These are phyloP conservation scores for Colletotrichum neosansevieriae DNA, from an alignment of 2,329 filamentous ascomycete species.

Conservation along the genomic window DNA sequence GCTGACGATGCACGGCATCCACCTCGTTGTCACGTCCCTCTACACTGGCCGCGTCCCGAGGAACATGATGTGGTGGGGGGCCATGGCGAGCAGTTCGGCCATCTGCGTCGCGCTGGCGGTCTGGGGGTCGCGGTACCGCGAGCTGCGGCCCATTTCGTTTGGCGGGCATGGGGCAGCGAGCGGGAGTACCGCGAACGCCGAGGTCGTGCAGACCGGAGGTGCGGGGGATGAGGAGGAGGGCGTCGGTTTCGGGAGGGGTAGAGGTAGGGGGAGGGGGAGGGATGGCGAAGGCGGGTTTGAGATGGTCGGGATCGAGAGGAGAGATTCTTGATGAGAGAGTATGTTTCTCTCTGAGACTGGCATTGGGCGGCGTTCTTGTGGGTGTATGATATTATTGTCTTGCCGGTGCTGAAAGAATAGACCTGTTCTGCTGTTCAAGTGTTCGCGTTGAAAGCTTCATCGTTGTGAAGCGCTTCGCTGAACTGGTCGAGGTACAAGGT, in stretches of 20 bases:
- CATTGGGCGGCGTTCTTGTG: not conserved
- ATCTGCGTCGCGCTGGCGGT: conserved; percentile 74
- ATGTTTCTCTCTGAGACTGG: not conserved
- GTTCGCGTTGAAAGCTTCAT: too few relatives aligned
- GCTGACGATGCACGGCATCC: conserved; percentile 86
- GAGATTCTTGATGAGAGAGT: conserved; percentile 33
- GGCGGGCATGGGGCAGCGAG: conserved; percentile 53
- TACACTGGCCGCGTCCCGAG: conserved; percentile 83
- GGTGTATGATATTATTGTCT: not conserved
- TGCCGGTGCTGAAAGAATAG: too few relatives aligned
- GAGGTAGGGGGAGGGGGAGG: conserved; percentile 64
- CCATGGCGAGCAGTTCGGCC: conserved; percentile 61
- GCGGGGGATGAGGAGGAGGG: conserved; percentile 56
- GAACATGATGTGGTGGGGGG: conserved; percentile 88
- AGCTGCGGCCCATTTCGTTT: conserved; percentile 89
- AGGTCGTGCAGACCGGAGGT: conserved; percentile 29
- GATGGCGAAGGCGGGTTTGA: conserved; percentile 73
- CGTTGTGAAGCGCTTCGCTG: too few relatives aligned
- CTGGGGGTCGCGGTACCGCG: conserved; percentile 92
- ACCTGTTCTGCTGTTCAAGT: too few relatives aligned
- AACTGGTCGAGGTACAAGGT: too few relatives aligned
- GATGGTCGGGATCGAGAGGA: conserved; percentile 67
- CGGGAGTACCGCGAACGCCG: conserved; percentile 43
- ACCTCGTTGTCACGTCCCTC: conserved; percentile 81
- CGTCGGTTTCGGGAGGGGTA: conserved; percentile 62